These are phyloP conservation scores for Trichosanthes truncata DNA, from an alignment of 306 rosid genomes.

Conservation along the genomic window DNA sequence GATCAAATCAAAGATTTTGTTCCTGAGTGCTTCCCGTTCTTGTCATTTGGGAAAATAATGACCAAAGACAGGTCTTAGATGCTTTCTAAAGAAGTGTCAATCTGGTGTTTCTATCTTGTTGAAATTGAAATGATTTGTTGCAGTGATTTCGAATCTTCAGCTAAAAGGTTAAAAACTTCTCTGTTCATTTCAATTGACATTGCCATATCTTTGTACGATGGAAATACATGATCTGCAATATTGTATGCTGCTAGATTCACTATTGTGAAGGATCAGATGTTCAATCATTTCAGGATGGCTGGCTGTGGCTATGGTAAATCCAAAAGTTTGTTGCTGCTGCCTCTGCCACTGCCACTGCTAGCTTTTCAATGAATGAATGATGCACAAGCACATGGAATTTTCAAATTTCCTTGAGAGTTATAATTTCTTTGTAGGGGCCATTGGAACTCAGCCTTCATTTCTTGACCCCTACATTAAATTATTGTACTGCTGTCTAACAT, in stretches of 20 bases:
- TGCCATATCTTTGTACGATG: neutral
- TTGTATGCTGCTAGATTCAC: constrained; percentile 3
- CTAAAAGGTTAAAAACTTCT: neutral
- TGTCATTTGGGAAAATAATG: neutral
- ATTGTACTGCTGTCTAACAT: neutral
- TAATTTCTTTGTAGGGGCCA: constrained; percentile 9
- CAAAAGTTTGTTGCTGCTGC: constrained; percentile 5
- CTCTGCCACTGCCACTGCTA: neutral
- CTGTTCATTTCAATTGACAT: neutral
- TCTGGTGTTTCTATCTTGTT: neutral
- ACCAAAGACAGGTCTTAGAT: neutral
- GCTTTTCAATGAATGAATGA: neutral
- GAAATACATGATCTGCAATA: neutral
- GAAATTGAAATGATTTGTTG: neutral
- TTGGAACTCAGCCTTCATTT: neutral
- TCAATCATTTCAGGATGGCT: constrained; percentile 4
- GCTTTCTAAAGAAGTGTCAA: neutral
- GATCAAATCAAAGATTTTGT: neutral
- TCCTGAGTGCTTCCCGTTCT: neutral
- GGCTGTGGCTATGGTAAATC: constrained; percentile 4
- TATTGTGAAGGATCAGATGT: constrained; percentile 1
- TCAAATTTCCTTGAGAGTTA: neutral
- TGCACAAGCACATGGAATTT: constrained; percentile 5
- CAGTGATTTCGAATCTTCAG: neutral
- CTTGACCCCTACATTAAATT: neutral